Evolutionary conservation across 202 grass and related monocot species (phyloP), one percentile per base, ranked within the genome.

Genomic region (Carex arenaria): DNA sequence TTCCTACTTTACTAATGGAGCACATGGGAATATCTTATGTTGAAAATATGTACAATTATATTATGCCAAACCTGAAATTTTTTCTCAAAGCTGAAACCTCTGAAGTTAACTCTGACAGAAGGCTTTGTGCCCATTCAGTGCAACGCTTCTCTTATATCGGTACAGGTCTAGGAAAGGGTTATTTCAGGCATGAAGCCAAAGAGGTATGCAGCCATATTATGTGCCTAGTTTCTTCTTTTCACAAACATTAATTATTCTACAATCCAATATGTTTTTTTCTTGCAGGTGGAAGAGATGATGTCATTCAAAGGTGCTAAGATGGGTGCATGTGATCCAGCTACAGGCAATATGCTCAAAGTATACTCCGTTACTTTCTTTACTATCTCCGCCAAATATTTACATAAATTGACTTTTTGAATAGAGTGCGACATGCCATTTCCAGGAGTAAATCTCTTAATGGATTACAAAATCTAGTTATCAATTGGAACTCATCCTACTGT

Each of bases 91-190:
- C 93, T 90, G 89, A 91, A 82, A 93, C 89, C 84, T 87, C 93
- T 84, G 90, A 97, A 80, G 91, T 40, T 40, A 1, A 40, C 38
- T 5, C 89, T 34, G 91, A 89, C 55, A 86, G 91, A 88, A 97
- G 91, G 91, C 83, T 97, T 61, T 91, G 94, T 84, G 94, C 94
- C 67, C 93, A 93, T 87, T 93, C 89, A 19, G 89, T 97, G 94
- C 91, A 97, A 81, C 91, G 91, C 85, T 91, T 93, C 75, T 93
- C 87, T 88, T 91, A 93, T 89, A 84, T 93, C 78, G 94, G 94
- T 66, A 90, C 91, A 91, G 94, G 89, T 42, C 91, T 93, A 66
- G 94, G 91, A 51, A 97, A 97, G 85, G 87, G 90, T 55, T 89
- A 93, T 67, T 97, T 97, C 83, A 97, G 88, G 84, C 87, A 90